Base-by-base conservation (phyloP, 2,329 filamentous ascomycete species). In the Cladosporium phlei region DNA sequence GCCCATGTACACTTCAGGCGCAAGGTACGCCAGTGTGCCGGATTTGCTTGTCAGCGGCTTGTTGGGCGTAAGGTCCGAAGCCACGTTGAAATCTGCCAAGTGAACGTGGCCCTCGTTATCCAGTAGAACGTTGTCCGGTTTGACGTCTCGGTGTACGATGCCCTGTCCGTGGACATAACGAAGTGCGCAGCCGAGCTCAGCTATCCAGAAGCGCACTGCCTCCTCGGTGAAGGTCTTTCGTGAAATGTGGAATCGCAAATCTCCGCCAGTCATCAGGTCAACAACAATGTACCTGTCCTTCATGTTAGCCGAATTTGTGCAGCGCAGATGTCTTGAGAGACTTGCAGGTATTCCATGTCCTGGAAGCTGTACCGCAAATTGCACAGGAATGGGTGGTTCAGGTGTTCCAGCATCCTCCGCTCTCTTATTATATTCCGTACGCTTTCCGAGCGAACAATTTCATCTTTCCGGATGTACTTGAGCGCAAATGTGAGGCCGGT, bases 331-430 rank as follows among this genome's bases (percentile, higher is more conserved):
- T 28, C 10, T 20, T 33, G 9, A 17, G n/a, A n/a, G n/a, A 40
- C 86, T 62, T 76, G 95, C 88, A 98, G 85, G 70, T 98, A 98
- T 69, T 98, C 93, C 59, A 97, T 89, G 69, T 98, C 93, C 70
- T 98, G 93, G 66, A 98, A 98, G 70, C 90, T 96, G 72, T 97
- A 98, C 61, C 93, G 86, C 74, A 98, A 74, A 69, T 98, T 98
- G 74, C 91, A 97, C 58, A 98, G 86, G 67, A 97, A 98, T 20
- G 91, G 89, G 63, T 98, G 93, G 66, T 95, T 96, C 60, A 98
- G 79, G 67, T 97, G 89, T 71, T 98, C 90, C 63, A 98, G 80
- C 93, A 98, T 98, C 65, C 91, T 83, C 54, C 93, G 82, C 74
- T 98, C 93, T 59, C 93, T 85, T 63, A 98, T 93, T 58, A 98